Evolutionary conservation across 2,329 filamentous ascomycete genomes (phyloP).

Genomic region (Podosphaera xanthii): DNA sequence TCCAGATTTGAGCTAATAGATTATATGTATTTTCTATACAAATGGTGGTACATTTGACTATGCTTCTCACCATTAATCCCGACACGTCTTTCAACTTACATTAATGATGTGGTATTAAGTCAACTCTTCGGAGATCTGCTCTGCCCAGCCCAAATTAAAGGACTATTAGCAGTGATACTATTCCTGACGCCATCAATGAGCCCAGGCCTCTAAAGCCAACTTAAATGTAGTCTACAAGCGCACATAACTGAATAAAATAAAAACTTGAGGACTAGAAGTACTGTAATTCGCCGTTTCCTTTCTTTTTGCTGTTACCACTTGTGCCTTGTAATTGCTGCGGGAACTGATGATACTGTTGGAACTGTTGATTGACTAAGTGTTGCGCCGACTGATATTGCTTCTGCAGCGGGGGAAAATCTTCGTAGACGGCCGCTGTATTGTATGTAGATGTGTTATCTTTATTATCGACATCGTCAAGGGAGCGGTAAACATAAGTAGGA

Average conservation of each 20-base stretch:
- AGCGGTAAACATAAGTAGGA: slow-evolving; percentile 30
- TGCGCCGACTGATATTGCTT: slow-evolving; percentile 16
- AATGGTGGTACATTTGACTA: too few relatives aligned
- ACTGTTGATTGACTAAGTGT: slow-evolving; percentile 15
- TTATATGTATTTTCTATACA: too few relatives aligned
- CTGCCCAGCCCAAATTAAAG: neutral
- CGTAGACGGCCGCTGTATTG: slow-evolving; percentile 15
- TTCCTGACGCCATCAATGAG: neutral
- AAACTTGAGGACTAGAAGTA: slow-evolving; percentile 8
- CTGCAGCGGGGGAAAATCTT: slow-evolving; percentile 17
- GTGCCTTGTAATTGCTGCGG: slow-evolving; percentile 10
- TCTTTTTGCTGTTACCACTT: slow-evolving; percentile 6
- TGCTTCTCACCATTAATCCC: too few relatives aligned
- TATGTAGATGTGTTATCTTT: slow-evolving; percentile 20
- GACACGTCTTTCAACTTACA: too few relatives aligned
- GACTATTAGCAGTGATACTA: neutral
- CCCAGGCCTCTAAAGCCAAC: neutral
- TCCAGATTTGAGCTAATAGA: too few relatives aligned
- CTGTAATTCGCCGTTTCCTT: slow-evolving; percentile 12
- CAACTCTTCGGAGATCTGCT: neutral
- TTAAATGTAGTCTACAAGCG: neutral
- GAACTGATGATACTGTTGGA: slow-evolving; percentile 10
- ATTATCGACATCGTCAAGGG: slow-evolving; percentile 39
- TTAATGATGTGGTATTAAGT: too few relatives aligned
- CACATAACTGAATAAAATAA: neutral